Evolutionary conservation across 2,329 filamentous ascomycete genomes (phyloP).

Genomic region (Exserohilum turcica): DNA sequence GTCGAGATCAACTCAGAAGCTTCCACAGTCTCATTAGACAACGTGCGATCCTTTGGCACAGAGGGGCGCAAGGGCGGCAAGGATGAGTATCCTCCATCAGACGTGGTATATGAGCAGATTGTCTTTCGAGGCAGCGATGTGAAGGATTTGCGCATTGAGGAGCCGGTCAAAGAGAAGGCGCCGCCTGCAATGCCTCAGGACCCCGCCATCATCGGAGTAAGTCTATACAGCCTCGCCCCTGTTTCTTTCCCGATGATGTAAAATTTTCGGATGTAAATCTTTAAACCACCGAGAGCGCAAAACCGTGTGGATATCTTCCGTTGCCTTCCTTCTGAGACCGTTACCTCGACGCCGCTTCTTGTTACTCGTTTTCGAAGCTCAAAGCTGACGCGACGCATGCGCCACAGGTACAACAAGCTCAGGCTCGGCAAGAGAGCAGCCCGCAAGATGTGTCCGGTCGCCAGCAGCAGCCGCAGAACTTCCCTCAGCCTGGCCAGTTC

Average conservation of each 20-base stretch:
- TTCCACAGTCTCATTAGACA: constrained; percentile 94
- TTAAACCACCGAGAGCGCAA: constrained; percentile 90
- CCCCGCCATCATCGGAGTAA: constrained; percentile 95
- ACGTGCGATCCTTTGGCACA: constrained; percentile 92
- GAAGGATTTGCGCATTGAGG: constrained; percentile 94
- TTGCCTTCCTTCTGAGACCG: constrained; percentile 99
- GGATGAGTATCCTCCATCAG: constrained; percentile 81
- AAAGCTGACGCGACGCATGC: constrained; percentile 33
- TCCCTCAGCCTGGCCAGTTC: constrained; percentile 50
- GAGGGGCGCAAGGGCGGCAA: constrained; percentile 83
- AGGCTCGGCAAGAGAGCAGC: constrained; percentile 27
- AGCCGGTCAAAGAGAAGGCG: constrained; percentile 72
- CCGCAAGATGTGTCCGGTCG: constrained; percentile 34
- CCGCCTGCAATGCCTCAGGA: constrained; percentile 85
- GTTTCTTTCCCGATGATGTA: constrained; percentile 74
- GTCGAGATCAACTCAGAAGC: constrained; percentile 98
- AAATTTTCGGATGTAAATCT: constrained; percentile 95
- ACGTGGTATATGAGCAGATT: constrained; percentile 96
- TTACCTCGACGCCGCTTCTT: constrained; percentile 13
- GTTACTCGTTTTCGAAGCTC: constrained; percentile 13
- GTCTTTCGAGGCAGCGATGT: constrained; percentile 98
- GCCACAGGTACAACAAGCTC: constrained; percentile 40
- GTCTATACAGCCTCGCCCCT: constrained; percentile 52
- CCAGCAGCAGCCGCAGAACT: constrained; percentile 48
- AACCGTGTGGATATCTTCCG: constrained; percentile 93